Evolutionary conservation across 331 rosid species (phyloP).

Genomic region (Malus hybrid): DNA sequence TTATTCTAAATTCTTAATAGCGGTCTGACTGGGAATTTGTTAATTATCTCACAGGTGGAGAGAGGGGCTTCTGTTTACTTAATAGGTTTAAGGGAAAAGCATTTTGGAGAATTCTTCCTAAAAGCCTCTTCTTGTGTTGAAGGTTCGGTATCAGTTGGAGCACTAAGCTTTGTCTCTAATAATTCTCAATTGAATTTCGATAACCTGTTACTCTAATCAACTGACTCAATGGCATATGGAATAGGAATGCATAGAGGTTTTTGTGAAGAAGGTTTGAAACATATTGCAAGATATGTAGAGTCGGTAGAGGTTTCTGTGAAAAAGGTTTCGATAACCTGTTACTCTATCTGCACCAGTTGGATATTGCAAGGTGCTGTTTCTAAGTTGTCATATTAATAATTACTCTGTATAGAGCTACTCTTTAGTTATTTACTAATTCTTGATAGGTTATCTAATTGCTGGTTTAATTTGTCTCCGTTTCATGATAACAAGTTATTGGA

Average conservation of each 20-base stretch:
- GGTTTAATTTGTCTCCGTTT: no score
- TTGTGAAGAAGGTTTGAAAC: conserved; percentile 82
- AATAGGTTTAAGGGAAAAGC: conserved; percentile 87
- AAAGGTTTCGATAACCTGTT: no score
- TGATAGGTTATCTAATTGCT: no score
- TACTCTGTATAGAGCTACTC: not conserved
- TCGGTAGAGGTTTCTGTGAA: conserved; percentile 40
- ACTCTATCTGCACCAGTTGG: conserved; percentile 27
- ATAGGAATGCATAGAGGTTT: conserved; percentile 18
- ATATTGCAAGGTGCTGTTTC: conserved; percentile 45
- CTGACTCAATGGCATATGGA: conserved; percentile 17
- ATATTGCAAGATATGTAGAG: conserved; percentile 91
- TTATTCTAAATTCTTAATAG: no score
- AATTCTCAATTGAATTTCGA: conserved; percentile 26
- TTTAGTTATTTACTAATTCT: conserved; percentile 17
- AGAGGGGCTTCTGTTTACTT: conserved; percentile 81
- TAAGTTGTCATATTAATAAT: no score
- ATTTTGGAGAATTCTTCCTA: conserved; percentile 78
- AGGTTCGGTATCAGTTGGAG: conserved; percentile 40
- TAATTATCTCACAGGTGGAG: conserved; percentile 55
- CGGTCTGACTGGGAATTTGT: no score
- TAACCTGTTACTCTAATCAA: conserved; percentile 17
- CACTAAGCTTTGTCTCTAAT: conserved; percentile 38
- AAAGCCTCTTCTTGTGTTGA: conserved; percentile 64
- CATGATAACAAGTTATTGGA: conserved; percentile 34